These are phyloP conservation scores for Thymus mandschuricus DNA, from an alignment of 257 asterid genomes.

Conservation along the genomic window DNA sequence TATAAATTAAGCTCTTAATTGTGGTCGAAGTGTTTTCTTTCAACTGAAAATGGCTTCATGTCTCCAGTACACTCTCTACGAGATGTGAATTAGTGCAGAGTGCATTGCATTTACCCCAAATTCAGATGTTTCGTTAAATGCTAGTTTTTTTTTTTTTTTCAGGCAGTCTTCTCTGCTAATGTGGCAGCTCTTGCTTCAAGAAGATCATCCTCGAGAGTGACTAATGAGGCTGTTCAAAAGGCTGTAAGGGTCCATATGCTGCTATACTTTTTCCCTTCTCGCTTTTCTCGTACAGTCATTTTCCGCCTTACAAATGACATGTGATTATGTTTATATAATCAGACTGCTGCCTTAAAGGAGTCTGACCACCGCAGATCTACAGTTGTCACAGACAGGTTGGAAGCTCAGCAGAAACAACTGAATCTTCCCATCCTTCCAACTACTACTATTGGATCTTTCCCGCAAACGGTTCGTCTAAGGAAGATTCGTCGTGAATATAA, in stretches of 20 bases:
- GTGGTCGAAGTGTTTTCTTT: not conserved
- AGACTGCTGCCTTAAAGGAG: constrained; percentile 77
- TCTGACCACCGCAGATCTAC: constrained; percentile 80
- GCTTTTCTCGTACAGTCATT: not conserved
- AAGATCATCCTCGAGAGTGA: constrained; percentile 75
- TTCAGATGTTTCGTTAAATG: constrained; percentile 8
- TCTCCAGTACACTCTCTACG: not conserved
- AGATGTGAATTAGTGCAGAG: constrained; percentile 9
- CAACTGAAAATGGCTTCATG: not conserved
- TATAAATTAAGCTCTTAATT: no score
- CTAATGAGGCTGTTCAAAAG: constrained; percentile 72
- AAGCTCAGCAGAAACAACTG: constrained; percentile 80
- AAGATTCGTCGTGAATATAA: constrained; percentile 93
- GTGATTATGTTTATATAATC: constrained; percentile 10
- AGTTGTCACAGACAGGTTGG: constrained; percentile 66
- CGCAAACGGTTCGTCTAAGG: constrained; percentile 82
- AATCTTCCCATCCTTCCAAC: constrained; percentile 86
- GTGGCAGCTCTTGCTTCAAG: constrained; percentile 80
- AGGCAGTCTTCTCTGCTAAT: constrained; percentile 73
- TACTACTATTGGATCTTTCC: constrained; percentile 95
- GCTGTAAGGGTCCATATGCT: constrained; percentile 58
- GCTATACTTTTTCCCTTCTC: not conserved
- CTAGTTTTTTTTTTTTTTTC: constrained; percentile 2
- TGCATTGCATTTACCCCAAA: not conserved
- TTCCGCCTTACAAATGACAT: not conserved